A percentile compares a stretch with the other conserved stretches of the same genome.
These are phyloP conservation scores for Hypomyces rosellus DNA, from an alignment of 2,329 filamentous ascomycete species.

Conservation along the genomic window DNA sequence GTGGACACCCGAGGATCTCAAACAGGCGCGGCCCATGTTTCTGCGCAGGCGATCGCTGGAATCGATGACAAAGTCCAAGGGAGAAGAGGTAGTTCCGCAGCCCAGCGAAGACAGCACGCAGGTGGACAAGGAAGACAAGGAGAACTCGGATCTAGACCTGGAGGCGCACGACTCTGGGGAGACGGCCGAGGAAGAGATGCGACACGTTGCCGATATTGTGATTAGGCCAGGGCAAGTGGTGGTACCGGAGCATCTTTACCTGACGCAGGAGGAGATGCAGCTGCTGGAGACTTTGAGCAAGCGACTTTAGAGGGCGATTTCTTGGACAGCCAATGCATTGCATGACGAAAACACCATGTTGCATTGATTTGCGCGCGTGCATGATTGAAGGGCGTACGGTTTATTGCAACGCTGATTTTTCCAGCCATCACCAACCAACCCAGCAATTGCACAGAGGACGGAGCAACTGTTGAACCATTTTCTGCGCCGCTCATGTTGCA, in stretches of 20 bases:
- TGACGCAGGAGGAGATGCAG: slow-evolving; percentile 32
- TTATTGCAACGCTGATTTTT: too few relatives aligned
- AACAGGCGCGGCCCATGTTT: slow-evolving; percentile 7
- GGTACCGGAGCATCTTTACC: slow-evolving; percentile 29
- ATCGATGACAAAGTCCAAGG: neutral
- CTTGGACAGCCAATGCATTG: neutral
- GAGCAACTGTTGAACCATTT: too few relatives aligned
- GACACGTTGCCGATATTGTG: slow-evolving; percentile 24
- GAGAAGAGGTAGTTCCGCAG: neutral
- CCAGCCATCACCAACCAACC: too few relatives aligned
- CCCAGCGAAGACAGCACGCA: slow-evolving; percentile 10
- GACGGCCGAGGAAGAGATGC: slow-evolving; percentile 14
- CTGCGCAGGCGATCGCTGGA: slow-evolving; percentile 10
- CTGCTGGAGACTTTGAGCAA: slow-evolving; percentile 30
- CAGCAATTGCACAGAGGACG: too few relatives aligned
- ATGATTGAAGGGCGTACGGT: too few relatives aligned
- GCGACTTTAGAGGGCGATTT: slow-evolving; percentile 20
- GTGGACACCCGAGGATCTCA: slow-evolving; percentile 48
- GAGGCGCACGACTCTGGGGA: slow-evolving; percentile 12
- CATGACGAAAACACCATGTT: neutral
- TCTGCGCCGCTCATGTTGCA: too few relatives aligned
- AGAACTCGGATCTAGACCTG: slow-evolving; percentile 8
- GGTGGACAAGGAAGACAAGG: slow-evolving; percentile 8
- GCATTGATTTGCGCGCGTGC: neutral
- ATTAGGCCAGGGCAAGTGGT: slow-evolving; percentile 29